These are phyloP conservation scores for Fusarium zealandicum DNA, from an alignment of 2,329 filamentous ascomycete species.

Conservation along the genomic window DNA sequence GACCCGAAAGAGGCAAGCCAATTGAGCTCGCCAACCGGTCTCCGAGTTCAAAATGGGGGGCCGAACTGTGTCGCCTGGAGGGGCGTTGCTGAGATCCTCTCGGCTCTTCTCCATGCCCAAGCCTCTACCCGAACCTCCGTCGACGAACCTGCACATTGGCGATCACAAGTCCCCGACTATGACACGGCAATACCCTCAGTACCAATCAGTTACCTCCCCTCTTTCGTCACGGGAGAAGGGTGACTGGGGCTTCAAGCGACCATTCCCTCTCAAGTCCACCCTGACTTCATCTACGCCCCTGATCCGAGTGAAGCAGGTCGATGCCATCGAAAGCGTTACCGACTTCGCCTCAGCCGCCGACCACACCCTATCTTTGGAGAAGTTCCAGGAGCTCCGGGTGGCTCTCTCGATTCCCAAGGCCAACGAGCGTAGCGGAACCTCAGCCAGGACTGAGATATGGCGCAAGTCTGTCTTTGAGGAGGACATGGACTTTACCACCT, in stretches of 20 bases:
- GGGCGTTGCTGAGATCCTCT: constrained; percentile 79
- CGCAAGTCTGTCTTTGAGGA: constrained; percentile 67
- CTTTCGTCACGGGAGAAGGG: constrained; percentile 74
- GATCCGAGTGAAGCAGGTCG: constrained; percentile 78
- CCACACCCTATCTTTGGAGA: constrained; percentile 79
- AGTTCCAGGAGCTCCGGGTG: constrained; percentile 84
- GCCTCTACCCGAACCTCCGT: constrained; percentile 71
- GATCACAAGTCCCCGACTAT: constrained; percentile 49
- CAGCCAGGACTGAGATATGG: constrained; percentile 34
- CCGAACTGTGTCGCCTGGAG: constrained; percentile 64
- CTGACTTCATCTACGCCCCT: constrained; percentile 75
- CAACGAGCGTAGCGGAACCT: constrained; percentile 28
- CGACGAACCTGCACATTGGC: constrained; percentile 49
- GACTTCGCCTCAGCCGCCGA: constrained; percentile 86
- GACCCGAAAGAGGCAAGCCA: constrained; percentile 36
- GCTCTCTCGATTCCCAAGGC: constrained; percentile 66
- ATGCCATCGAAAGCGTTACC: constrained; percentile 87
- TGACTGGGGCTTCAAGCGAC: constrained; percentile 92
- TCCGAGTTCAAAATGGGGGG: constrained; percentile 44
- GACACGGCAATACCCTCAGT: constrained; percentile 80
- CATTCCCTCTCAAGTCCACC: constrained; percentile 79
- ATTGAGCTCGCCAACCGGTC: constrained; percentile 44
- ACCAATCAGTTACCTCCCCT: constrained; percentile 83
- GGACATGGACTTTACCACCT: constrained; percentile 60
- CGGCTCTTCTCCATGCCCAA: constrained; percentile 88